phyloP scores from a whole-genome alignment of 208 protist genomes.

The Leishmania mexicana region DNA sequence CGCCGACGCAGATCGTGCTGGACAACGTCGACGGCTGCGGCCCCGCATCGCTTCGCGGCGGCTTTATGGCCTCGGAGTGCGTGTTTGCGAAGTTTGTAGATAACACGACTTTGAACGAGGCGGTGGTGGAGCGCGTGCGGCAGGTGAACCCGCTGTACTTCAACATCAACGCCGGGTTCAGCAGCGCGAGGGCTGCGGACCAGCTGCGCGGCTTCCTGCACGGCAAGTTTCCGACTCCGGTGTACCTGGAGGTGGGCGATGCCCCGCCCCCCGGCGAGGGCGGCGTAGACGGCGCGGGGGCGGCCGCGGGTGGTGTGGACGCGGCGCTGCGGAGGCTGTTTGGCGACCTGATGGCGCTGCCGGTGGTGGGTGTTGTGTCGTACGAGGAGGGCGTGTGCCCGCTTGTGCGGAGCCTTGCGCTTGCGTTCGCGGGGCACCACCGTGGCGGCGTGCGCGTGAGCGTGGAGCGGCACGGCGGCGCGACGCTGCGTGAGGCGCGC shows the following conservation, averaged over 20 bases:
- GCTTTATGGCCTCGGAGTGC: slow-evolving; percentile 38
- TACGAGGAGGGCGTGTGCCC: slow-evolving; percentile 47
- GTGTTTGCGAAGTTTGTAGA: slow-evolving; percentile 33
- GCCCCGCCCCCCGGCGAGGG: background rate
- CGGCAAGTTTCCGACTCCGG: slow-evolving; percentile 17
- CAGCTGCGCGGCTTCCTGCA: slow-evolving; percentile 35
- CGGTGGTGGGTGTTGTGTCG: slow-evolving; percentile 40
- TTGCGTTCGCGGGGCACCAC: slow-evolving; percentile 45
- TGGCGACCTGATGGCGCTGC: slow-evolving; percentile 43
- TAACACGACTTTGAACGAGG: slow-evolving; percentile 7
- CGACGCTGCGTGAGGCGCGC: slow-evolving; percentile 16
- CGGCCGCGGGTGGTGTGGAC: slow-evolving; percentile 5
- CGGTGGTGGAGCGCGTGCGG: slow-evolving; percentile 13
- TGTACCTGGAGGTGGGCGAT: slow-evolving; percentile 28
- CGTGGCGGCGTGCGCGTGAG: slow-evolving; percentile 23
- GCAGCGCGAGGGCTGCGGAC: background rate
- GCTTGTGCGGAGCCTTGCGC: slow-evolving; percentile 48
- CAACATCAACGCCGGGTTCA: slow-evolving; percentile 43
- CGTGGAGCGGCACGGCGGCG: slow-evolving; percentile 7
- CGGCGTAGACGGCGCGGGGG: background rate
- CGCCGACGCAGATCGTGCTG: slow-evolving; percentile 28
- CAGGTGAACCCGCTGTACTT: slow-evolving; percentile 35
- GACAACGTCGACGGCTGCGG: slow-evolving; percentile 67
- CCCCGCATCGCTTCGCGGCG: slow-evolving; percentile 35
- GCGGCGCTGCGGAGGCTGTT: slow-evolving; percentile 19